Base-by-base conservation (phyloP, 768 basidiomycete genomes). In the Clitopilus passeckerianus region DNA sequence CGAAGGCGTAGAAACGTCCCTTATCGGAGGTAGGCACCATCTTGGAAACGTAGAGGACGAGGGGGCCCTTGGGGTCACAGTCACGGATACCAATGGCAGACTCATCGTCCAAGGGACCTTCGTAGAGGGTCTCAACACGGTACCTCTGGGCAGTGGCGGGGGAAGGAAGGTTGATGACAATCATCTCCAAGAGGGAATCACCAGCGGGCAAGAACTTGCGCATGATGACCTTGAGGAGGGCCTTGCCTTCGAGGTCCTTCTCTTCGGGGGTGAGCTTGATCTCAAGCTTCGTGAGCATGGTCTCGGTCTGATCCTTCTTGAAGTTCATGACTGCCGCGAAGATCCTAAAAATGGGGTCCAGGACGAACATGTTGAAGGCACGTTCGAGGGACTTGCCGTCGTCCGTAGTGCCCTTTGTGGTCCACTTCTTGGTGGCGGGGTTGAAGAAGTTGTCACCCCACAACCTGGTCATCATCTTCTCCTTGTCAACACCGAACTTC, bases 391-490 rank as follows among this genome's bases (percentile, higher is more conserved):
- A 75, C 72, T 95, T 95, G 69, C 93, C 94, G 66, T 95, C 89
- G 58, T 86, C 84, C 64, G 86, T 87, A 22, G 75, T 76, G 63
- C 74, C 61, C 73, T 88, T 91, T 54, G 91, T 93, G 18, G 93
- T 84, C 97, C 97, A 98, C 78, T 99, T 99, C 75, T 87, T 87
- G 37, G 95, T 98, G 57, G 86, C 82, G 58, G 95, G 92, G 83
- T 98, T 99, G 85, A 98, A 98, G 82, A 80, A 99, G 82, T 98
- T 98, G 83, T 99, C 97, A 57, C 97, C 97, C 97, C 97, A 99
- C 53, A 99, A 86, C 79, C 91, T 95, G 61, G 74, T 67, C 90
- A 99, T 96, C 86, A 99, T 93, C 85, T 98, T 98, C 64, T 91
- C 90, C 80, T 95, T 95, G 78, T 95, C 91, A 18, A 98, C 95